Conservation (phyloP, 2,329 filamentous ascomycete genomes). For the Pyrenochaeta sp. region DNA sequence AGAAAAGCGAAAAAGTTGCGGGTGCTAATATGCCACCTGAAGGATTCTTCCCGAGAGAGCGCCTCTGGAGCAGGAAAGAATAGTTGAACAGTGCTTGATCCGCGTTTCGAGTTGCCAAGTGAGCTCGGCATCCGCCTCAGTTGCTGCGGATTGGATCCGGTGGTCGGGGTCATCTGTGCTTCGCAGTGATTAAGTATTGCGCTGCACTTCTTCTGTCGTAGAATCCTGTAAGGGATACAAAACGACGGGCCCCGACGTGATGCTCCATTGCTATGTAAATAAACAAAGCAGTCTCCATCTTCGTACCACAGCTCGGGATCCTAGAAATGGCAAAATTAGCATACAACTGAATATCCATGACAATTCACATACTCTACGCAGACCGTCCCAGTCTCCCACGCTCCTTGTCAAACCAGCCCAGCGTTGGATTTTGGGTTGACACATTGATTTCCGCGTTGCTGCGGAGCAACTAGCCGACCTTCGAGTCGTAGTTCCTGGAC, state of each 20-base stretch:
- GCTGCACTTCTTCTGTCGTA: constrained; percentile 67
- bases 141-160: constrained; percentile 10
- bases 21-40: constrained; percentile 72
- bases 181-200: constrained; percentile 64
- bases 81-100: constrained; percentile 59
- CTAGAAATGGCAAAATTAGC: constrained; percentile 53
- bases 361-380: constrained; percentile 53
- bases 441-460: constrained; percentile 27
- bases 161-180: constrained; percentile 38
- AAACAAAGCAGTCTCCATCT: constrained; percentile 73
- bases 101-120: constrained; percentile 53
- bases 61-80: constrained; percentile 73
- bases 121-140: constrained; percentile 28
- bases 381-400: constrained; percentile 54
- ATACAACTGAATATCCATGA: neutral
- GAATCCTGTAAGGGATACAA: constrained; percentile 66
- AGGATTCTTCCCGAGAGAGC: constrained; percentile 62
- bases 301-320: constrained; percentile 76
- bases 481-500: constrained; percentile 7
- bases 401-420: constrained; percentile 46
- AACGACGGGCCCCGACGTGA: constrained; percentile 74
- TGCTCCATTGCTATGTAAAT: constrained; percentile 72
- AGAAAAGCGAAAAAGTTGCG: constrained; percentile 81
- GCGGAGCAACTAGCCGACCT: constrained; percentile 30
- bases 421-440: constrained; percentile 36